phyloP scores from a whole-genome alignment of 2,329 filamentous ascomycete species.

The Aspergillus sp. region DNA sequence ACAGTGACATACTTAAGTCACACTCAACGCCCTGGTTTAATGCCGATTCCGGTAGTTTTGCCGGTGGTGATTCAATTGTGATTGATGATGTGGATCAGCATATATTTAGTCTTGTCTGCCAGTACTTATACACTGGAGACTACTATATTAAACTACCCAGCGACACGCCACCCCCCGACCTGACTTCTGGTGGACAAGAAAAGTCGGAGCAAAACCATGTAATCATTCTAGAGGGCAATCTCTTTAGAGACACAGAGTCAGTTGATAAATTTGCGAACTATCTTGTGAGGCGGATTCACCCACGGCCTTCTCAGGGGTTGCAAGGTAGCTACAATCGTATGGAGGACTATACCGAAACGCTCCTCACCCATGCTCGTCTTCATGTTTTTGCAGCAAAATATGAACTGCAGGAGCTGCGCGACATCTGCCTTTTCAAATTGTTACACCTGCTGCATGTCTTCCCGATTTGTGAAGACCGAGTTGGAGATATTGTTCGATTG shows the following conservation, averaged over 20 bases:
- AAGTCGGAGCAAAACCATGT: neutral
- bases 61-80: neutral
- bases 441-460: too few relatives aligned
- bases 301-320: neutral
- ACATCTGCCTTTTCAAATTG: too few relatives aligned
- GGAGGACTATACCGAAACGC: too few relatives aligned
- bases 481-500: too few relatives aligned
- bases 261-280: neutral
- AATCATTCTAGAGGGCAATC: neutral
- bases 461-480: too few relatives aligned
- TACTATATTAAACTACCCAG: neutral
- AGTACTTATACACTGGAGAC: slow-evolving; percentile 2
- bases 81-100: neutral
- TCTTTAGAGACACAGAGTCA: neutral
- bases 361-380: too few relatives aligned
- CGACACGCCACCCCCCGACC: neutral
- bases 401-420: too few relatives aligned
- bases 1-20: neutral
- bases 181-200: neutral
- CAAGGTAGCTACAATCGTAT: neutral
- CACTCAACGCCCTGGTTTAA: slow-evolving; percentile 2
- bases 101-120: slow-evolving; percentile 6
- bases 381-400: too few relatives aligned
- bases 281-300: neutral
- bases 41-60: slow-evolving; percentile 1